Evolutionary conservation across 345 rosid genomes (phyloP).

Genomic region (Citrus maxima): DNA sequence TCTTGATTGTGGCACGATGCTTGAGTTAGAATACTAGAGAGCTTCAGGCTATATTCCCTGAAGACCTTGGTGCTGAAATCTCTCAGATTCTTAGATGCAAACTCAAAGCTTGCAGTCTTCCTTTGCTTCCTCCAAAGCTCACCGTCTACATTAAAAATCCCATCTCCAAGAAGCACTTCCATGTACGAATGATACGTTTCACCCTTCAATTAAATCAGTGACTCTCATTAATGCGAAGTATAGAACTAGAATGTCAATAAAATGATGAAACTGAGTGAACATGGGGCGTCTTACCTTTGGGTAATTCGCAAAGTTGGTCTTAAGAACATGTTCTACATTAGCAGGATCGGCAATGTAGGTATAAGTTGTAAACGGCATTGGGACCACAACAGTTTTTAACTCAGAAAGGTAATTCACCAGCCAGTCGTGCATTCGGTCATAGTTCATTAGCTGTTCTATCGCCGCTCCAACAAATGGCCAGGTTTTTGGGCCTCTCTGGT

Average conservation of each 20-base stretch:
- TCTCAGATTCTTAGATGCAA: constrained; percentile 90
- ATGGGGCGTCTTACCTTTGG: constrained; percentile 59
- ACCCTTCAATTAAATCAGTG: constrained; percentile 48
- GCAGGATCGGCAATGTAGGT: constrained; percentile 95
- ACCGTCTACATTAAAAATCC: constrained; percentile 88
- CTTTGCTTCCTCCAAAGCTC: constrained; percentile 91
- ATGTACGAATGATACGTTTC: constrained; percentile 87
- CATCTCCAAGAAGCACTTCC: constrained; percentile 91
- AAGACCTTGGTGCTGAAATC: constrained; percentile 88
- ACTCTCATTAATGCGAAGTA: neutral
- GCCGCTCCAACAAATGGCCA: constrained; percentile 96
- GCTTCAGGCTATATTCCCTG: constrained; percentile 80
- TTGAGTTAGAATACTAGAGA: constrained; percentile 54
- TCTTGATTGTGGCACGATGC: constrained; percentile 47
- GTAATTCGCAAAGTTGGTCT: constrained; percentile 76
- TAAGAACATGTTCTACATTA: constrained; percentile 85
- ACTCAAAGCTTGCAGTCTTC: constrained; percentile 93
- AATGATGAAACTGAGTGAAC: neutral
- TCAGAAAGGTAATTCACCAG: constrained; percentile 61
- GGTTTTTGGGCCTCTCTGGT: constrained; percentile 73
- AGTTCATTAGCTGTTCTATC: constrained; percentile 72
- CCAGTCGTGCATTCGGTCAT: constrained; percentile 93
- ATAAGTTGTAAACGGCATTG: constrained; percentile 83
- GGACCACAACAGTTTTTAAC: constrained; percentile 71
- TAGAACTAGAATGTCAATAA: neutral